phyloP scores from a whole-genome alignment of 169 alveolate genomes.

The Cystoisospora suis region DNA sequence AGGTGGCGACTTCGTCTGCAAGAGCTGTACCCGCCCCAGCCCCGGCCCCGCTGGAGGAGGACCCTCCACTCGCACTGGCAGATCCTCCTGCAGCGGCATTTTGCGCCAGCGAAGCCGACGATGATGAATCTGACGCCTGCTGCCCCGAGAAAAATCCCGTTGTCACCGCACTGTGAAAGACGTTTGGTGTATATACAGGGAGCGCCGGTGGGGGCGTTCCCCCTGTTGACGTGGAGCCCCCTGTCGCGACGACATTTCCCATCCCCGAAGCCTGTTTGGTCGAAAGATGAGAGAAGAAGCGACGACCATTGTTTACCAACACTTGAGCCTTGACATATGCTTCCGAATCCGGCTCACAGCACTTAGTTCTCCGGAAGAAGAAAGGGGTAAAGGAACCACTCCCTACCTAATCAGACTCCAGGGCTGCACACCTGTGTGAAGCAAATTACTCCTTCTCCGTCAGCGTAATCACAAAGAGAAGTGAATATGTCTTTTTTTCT shows the following conservation, averaged over 20 bases:
- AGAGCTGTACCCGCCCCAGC: background rate
- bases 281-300: background rate
- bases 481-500: too few species aligned
- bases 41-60: background rate
- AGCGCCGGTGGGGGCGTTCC: background rate
- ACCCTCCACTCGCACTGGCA: background rate
- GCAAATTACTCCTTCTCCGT: too few species aligned
- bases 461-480: too few species aligned
- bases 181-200: background rate
- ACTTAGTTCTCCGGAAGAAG: too few species aligned
- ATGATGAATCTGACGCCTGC: background rate
- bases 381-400: too few species aligned
- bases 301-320: too few species aligned
- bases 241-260: conserved; percentile 8
- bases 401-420: too few species aligned
- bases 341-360: too few species aligned
- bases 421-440: too few species aligned
- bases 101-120: background rate
- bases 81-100: background rate
- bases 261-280: background rate
- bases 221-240: conserved; percentile 10
- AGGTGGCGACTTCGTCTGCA: conserved; percentile 10
- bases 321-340: too few species aligned
- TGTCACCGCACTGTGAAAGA: background rate
- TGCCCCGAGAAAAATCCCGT: background rate